Conservation (phyloP, 306 rosid genomes). For the Trifolium repens region DNA sequence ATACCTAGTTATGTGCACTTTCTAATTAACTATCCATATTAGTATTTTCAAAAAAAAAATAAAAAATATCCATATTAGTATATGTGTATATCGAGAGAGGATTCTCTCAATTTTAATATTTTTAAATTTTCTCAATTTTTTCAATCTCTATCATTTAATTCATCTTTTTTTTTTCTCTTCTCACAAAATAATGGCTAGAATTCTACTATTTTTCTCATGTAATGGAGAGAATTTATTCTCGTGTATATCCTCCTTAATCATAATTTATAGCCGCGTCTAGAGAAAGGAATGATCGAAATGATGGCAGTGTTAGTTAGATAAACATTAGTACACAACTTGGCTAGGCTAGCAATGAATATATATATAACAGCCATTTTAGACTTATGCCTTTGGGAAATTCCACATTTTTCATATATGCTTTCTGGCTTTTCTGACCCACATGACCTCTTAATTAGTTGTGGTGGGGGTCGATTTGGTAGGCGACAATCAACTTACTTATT, state of each 20-base stretch:
- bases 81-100: background rate
- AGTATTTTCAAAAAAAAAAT: no score
- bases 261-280: conserved; percentile 37
- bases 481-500: conserved; percentile 19
- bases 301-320: conserved; percentile 35
- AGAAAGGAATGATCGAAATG: conserved; percentile 42
- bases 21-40: conserved; percentile 10
- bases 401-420: background rate
- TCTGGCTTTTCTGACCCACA: conserved; percentile 29
- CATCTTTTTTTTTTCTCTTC: no score
- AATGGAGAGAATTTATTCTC: no score
- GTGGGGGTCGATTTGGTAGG: conserved; percentile 56
- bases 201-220: no score
- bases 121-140: no score
- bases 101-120: no score
- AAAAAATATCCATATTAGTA: background rate
- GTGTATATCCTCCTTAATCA: background rate
- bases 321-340: background rate
- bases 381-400: conserved; percentile 24
- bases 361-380: conserved; percentile 45
- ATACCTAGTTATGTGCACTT: background rate
- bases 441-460: conserved; percentile 33
- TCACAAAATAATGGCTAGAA: no score
- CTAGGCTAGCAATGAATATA: background rate
- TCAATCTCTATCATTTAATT: no score